A percentile compares a stretch with the other conserved stretches of the same genome.
Conservation (phyloP, 257 asterid genomes). For the Galeopsis tetrahit region DNA sequence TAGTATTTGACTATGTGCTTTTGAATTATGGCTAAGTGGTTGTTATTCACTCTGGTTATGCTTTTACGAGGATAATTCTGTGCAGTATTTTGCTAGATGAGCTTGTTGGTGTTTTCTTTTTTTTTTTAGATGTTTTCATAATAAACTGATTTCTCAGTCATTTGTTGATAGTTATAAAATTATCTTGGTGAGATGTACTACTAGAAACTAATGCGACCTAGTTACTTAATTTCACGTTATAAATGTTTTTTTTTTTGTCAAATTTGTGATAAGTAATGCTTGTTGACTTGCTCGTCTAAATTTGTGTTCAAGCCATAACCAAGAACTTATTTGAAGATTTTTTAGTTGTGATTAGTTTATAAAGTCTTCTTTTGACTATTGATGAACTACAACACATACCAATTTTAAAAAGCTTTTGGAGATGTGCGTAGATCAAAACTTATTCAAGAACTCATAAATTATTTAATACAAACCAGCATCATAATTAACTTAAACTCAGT, state of each 20-base stretch:
- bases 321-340: too few relatives aligned
- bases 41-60: neutral
- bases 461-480: too few relatives aligned
- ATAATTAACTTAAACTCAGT: too few relatives aligned
- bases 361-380: neutral
- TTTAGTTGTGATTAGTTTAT: too few relatives aligned
- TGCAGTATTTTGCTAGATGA: neutral
- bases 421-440: too few relatives aligned
- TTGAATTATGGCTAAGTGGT: neutral
- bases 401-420: too few relatives aligned
- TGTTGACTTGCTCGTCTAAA: too few relatives aligned
- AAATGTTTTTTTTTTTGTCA: too few relatives aligned
- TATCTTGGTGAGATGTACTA: neutral
- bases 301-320: too few relatives aligned
- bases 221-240: neutral
- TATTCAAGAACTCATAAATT: too few relatives aligned
- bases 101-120: neutral
- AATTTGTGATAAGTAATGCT: too few relatives aligned
- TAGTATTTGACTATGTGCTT: neutral
- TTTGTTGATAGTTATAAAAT: too few relatives aligned
- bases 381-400: neutral
- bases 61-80: neutral
- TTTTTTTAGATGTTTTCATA: conserved; percentile 1
- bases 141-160: neutral
- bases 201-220: neutral